These are phyloP conservation scores for Termitomyces sp. DNA, from an alignment of 768 basidiomycete species.

Conservation along the genomic window DNA sequence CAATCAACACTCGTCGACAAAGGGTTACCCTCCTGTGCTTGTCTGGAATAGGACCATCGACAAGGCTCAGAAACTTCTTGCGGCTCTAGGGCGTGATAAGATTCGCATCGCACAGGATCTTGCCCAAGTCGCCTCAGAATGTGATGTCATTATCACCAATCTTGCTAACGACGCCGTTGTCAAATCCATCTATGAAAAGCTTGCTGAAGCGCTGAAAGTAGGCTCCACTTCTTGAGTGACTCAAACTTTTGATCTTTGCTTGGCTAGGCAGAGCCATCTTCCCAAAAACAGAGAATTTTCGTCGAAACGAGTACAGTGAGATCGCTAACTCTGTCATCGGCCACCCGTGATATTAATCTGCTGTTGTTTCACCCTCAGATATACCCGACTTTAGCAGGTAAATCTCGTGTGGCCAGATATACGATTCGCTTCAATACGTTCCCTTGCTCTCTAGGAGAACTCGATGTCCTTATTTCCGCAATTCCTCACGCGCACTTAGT, in stretches of 20 bases:
- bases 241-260: slow-evolving; percentile 3
- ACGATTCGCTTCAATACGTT: neutral
- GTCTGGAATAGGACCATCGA: slow-evolving; percentile 72
- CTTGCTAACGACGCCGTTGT: slow-evolving; percentile 71
- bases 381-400: slow-evolving; percentile 49
- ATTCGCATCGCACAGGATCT: slow-evolving; percentile 52
- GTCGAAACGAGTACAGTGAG: slow-evolving; percentile 79
- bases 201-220: slow-evolving; percentile 57
- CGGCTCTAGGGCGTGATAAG: slow-evolving; percentile 49
- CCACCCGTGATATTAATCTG: neutral
- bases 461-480: slow-evolving; percentile 61
- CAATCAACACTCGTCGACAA: slow-evolving; percentile 32
- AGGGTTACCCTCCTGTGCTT: slow-evolving; percentile 45
- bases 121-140: slow-evolving; percentile 55
- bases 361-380: slow-evolving; percentile 30
- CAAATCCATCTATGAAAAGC: slow-evolving; percentile 52
- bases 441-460: slow-evolving; percentile 50
- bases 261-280: slow-evolving; percentile 31
- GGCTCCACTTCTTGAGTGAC: neutral
- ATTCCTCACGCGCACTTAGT: slow-evolving; percentile 60
- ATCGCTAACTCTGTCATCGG: neutral
- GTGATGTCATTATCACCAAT: slow-evolving; percentile 74
- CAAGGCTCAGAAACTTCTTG: slow-evolving; percentile 52
- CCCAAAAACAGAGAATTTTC: slow-evolving; percentile 62
- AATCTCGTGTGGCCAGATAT: slow-evolving; percentile 1